Evolutionary conservation across 106 monocot genomes (phyloP), one percentile per base, ranked within the genome.

Genomic region (Acanthochlamys bracteata): DNA sequence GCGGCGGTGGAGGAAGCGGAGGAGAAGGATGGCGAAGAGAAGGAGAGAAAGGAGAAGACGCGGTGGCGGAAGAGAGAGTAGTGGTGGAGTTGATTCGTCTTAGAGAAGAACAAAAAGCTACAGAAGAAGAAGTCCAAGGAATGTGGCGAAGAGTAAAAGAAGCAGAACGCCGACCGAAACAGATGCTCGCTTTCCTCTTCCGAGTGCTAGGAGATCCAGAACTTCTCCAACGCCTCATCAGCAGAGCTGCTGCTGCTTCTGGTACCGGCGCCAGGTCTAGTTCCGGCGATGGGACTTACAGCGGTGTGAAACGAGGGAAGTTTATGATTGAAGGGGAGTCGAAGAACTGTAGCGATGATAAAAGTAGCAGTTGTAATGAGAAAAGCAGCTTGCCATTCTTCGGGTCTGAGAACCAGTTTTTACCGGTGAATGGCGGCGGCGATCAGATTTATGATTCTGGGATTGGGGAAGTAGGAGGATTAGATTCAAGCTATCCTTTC

Each of bases 1-100:
- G 25, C 25, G 14, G 9, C 11, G 26, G 41, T 4, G 42, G 56
- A 22, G 10, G 10, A 43, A 22, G 41, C 10, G 19, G 43, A 3
- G 19, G 53, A 26, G 26, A 21, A n/a, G 39, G 33, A 4, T 26
- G 13, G 16, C 20, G 61, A 0, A 0, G 61, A 19, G 21, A 69
- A 17, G 20, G 25, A 15, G 20, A 7, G 15, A 53, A 55, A 17
- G 64, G 39, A 20, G 71, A 52, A 7, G 65, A 66, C 0, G 49
- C 42, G 49, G 72, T 39, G 10, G 64, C 21, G 19, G 65, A 65
- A 17, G 65, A 66, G 65, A 52, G 21, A 22, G 57, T 53, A 6
- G 74, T 42, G 23, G 4, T 54, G 59, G 66, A 67, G 67, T 25
- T 74, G 66, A 53, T 23, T 49, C 43, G 23, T 27, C 66, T 66